A percentile compares a stretch with the other conserved stretches of the same genome.
phyloP scores from a whole-genome alignment of 148 eudicot genomes.

The Euryodendron excelsum region DNA sequence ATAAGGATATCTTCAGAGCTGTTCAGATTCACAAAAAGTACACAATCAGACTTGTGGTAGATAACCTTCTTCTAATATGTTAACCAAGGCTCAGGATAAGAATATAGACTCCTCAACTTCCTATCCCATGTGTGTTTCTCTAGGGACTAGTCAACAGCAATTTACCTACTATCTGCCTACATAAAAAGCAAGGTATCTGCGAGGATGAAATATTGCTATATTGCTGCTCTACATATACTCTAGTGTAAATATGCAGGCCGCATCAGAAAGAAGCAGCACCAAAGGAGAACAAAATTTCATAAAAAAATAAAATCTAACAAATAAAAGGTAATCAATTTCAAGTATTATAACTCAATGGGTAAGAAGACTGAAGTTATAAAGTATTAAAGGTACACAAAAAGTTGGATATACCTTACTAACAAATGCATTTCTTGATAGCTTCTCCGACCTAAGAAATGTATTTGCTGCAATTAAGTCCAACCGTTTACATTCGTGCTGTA shows the following conservation, averaged over 20 bases:
- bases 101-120: not conserved
- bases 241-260: not conserved
- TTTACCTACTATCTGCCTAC: not conserved
- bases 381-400: too few species aligned
- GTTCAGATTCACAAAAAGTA: not conserved
- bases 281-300: too few species aligned
- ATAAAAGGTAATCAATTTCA: too few species aligned
- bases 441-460: constrained; percentile 27
- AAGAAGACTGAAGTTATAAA: constrained; percentile 4
- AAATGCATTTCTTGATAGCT: constrained; percentile 43
- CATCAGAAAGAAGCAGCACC: too few species aligned
- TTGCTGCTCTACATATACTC: not conserved
- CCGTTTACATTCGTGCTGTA: constrained; percentile 21
- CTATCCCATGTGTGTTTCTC: not conserved
- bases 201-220: not conserved
- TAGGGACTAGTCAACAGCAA: constrained; percentile 3
- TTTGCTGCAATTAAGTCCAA: constrained; percentile 18
- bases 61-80: not conserved
- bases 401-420: constrained; percentile 37
- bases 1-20: not conserved
- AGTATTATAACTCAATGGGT: not conserved
- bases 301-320: too few species aligned
- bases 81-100: not conserved
- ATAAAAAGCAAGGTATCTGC: not conserved
- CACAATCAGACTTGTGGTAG: not conserved